Evolutionary conservation across 768 basidiomycete genomes (phyloP), one percentile per base, ranked within the genome.

Genomic region (Naganishia vishniacii): DNA sequence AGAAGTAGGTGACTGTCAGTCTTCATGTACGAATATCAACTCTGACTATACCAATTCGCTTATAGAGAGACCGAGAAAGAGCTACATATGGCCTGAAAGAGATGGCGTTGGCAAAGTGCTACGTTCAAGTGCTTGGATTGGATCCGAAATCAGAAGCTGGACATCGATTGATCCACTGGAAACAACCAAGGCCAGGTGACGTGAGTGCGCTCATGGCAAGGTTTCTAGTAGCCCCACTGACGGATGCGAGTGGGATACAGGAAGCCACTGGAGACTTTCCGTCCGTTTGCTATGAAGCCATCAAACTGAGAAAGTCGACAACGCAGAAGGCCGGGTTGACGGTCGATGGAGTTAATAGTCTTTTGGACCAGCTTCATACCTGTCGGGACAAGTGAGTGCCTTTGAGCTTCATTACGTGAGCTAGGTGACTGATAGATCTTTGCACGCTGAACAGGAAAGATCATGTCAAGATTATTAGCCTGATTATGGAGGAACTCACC

Each of bases 21-120:
- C 26, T 62, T 2, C 41, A 3, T 42, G 11, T 0, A 8, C 41
- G 45, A 46, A 15, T 37, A 47, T 25, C 34, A 25, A 12, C 5
- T 28, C 2, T 13, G 29, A 6, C n/a, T 41, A 37, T 12, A 16
- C 25, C 31, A 2, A n/a, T 45, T 26, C 8, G 12, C 15, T 64
- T n/a, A 23, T 75, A 98, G 91, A 89, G 95, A 84, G 95, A 98
- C 75, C 83, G 87, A 34, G 91, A 97, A 67, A 85, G 95, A 59
- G 84, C 89, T 0, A 86, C 92, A 0, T 99, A 98, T 76, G 89
- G 91, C 15, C 77, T 95, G 68, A 99, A 99, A 75, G 95, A 99
- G 80, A 88, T 88, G 79, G 89, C 88, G 73, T 80, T 99, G 2
- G 93, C 92, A 4, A 97, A 92, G 77, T 85, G 84, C 11, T 95